These are phyloP conservation scores for Leishmania mexicana DNA, from an alignment of 208 protist species.

Conservation along the genomic window DNA sequence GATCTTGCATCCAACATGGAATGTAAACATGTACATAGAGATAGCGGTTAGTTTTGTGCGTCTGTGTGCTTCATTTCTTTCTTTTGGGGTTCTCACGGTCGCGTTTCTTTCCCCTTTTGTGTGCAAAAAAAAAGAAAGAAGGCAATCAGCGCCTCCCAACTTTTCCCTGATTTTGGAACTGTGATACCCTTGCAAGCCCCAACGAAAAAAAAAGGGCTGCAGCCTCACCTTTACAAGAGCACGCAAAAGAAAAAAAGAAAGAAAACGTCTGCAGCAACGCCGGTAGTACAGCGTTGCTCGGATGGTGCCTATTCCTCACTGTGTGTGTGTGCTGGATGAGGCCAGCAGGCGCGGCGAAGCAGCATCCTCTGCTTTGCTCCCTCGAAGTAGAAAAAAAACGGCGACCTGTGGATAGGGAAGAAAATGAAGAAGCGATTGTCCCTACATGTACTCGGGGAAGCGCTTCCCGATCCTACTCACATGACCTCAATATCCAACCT, in stretches of 20 bases:
- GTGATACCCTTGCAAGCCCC: not conserved
- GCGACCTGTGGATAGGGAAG: not conserved
- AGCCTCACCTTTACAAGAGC: not conserved
- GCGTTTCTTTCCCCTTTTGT: not conserved
- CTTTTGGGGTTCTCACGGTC: not conserved
- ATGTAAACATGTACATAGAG: conserved; percentile 1
- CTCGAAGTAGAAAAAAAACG: not conserved
- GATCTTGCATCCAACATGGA: not conserved
- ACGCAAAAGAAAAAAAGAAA: not conserved
- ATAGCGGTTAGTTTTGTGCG: not conserved
- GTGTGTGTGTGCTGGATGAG: no score
- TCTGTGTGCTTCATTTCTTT: not conserved
- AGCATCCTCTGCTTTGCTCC: not conserved
- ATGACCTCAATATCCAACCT: conserved; percentile 6
- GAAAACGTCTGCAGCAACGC: not conserved
- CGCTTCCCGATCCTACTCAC: not conserved
- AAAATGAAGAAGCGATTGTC: not conserved
- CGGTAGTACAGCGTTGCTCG: not conserved
- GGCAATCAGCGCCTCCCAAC: not conserved
- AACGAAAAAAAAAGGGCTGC: not conserved
- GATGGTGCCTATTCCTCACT: not conserved
- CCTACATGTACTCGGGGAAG: not conserved
- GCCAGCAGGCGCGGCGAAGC: not conserved
- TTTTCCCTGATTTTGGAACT: not conserved
- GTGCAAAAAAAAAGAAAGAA: not conserved